Evolutionary conservation across 345 rosid species (phyloP).

Genomic region (Lumnitzera littorea): DNA sequence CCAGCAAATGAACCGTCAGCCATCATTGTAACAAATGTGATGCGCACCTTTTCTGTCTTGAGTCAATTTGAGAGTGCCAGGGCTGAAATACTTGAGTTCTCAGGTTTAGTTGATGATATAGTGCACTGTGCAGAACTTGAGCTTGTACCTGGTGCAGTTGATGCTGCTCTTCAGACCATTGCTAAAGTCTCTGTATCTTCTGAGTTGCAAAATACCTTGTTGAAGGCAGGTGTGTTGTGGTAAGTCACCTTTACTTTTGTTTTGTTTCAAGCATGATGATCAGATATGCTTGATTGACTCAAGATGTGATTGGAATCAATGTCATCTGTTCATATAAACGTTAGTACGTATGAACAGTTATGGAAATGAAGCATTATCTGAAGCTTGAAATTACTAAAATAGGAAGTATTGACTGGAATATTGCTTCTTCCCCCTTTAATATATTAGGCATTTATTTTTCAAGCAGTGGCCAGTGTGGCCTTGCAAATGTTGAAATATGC

Average conservation of each 20-base stretch:
- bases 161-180: conserved; percentile 86
- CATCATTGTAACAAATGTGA: conserved; percentile 80
- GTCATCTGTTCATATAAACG: too few species aligned
- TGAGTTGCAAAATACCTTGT: conserved; percentile 72
- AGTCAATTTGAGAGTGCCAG: conserved; percentile 95
- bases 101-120: conserved; percentile 76
- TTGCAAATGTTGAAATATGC: too few species aligned
- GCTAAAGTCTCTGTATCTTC: conserved; percentile 77
- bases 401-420: too few species aligned
- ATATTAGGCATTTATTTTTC: too few species aligned
- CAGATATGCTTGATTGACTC: too few species aligned
- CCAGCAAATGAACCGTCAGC: conserved; percentile 87
- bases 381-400: too few species aligned
- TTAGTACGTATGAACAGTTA: too few species aligned
- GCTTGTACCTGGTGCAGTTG: conserved; percentile 84
- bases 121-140: conserved; percentile 96
- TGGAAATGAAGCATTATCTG: too few species aligned
- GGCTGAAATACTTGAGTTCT: conserved; percentile 58
- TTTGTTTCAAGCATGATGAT: not conserved
- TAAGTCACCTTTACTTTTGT: conserved; percentile 20
- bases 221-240: conserved; percentile 95
- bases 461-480: too few species aligned
- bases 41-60: conserved; percentile 78
- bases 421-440: too few species aligned
- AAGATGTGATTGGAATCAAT: too few species aligned